Base-by-base conservation (phyloP, 345 rosid species). In the Carallia pectinifolia region DNA sequence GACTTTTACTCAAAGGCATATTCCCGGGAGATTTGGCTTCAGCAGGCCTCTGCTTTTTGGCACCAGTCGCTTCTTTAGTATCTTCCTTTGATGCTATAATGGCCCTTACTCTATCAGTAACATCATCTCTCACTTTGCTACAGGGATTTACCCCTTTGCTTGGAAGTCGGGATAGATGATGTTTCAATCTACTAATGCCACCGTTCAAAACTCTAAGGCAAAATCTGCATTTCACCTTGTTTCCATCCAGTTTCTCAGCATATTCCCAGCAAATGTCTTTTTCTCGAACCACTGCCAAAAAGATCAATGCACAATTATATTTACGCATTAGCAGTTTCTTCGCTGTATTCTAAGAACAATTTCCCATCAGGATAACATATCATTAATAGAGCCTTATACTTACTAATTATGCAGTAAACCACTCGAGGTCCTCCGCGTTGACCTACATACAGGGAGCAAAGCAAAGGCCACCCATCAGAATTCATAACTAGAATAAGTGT, bases 101-200 rank as follows among this genome's bases (percentile, higher is more conserved):
- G 38, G 88, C 80, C 39, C 94, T 80, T 48, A 92, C 97, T 76
- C 88, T 78, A 61, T 88, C 91, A 16, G 87, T 81, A 30, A 92
- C 94, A 81, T 90, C 92, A 75, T 92, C 96, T 75, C 88, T 74
- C 17, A 90, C 97, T 82, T 90, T 88, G 82, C 83, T 82, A 70
- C 97, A 92, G 0, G 97, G 97, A 72, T 92, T 92, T 19, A 92
- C 97, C 6, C 97, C 97, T 85, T 90, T 89, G 76, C 97, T 92
- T 0, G 96, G 93, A 53, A 92, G 81, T 15, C 97, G 85, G 58
- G 97, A 92, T 13, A 92, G 78, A 76, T 90, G 97, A 80, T 92
- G 97, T 86, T 92, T 92, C 73, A 90, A 78, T 67, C 97, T 83
- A 74, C 97, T 92, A 59, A 92, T 92, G 38, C 97, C 97, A 44